Conservation (phyloP, 2,329 filamentous ascomycete genomes). For the Venturia nashicola region DNA sequence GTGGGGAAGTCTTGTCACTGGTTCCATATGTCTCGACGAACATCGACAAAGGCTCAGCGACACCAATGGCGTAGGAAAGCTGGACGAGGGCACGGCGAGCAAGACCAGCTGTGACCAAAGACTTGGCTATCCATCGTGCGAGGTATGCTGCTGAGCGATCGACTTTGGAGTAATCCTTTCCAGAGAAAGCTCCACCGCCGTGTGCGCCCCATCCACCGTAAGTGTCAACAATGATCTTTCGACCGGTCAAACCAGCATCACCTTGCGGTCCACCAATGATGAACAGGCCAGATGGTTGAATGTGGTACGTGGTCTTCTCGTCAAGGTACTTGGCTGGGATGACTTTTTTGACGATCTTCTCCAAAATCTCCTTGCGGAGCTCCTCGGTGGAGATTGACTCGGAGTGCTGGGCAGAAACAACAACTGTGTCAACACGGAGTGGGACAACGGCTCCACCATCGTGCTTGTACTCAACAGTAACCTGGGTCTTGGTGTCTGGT, state of each 20-base stretch:
- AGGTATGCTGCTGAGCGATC: slow-evolving; percentile 97
- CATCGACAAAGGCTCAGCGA: slow-evolving; percentile 93
- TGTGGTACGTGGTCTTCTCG: slow-evolving; percentile 91
- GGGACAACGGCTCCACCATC: slow-evolving; percentile 90
- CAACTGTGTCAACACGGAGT: slow-evolving; percentile 86
- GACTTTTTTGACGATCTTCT: slow-evolving; percentile 94
- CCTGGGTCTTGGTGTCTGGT: slow-evolving; percentile 99
- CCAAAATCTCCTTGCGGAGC: slow-evolving; percentile 85
- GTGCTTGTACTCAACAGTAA: slow-evolving; percentile 97
- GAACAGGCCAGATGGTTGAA: slow-evolving; percentile 97
- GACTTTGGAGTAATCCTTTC: slow-evolving; percentile 99
- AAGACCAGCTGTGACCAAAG: slow-evolving; percentile 76
- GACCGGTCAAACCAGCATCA: slow-evolving; percentile 95
- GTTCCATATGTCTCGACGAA: slow-evolving; percentile 98
- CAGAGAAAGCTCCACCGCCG: slow-evolving; percentile 99
- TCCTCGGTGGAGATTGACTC: slow-evolving; percentile 80
- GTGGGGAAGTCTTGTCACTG: slow-evolving; percentile 73
- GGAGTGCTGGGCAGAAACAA: slow-evolving; percentile 91
- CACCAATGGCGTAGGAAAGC: slow-evolving; percentile 98
- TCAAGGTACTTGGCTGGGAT: slow-evolving; percentile 89
- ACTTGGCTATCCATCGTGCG: slow-evolving; percentile 98
- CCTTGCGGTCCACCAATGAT: slow-evolving; percentile 98
- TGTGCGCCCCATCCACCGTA: slow-evolving; percentile 99
- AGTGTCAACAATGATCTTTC: slow-evolving; percentile 99
- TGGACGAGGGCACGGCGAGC: slow-evolving; percentile 90